These are phyloP conservation scores for Epichloe sp. DNA, from an alignment of 2,329 filamentous ascomycete genomes.

Conservation along the genomic window DNA sequence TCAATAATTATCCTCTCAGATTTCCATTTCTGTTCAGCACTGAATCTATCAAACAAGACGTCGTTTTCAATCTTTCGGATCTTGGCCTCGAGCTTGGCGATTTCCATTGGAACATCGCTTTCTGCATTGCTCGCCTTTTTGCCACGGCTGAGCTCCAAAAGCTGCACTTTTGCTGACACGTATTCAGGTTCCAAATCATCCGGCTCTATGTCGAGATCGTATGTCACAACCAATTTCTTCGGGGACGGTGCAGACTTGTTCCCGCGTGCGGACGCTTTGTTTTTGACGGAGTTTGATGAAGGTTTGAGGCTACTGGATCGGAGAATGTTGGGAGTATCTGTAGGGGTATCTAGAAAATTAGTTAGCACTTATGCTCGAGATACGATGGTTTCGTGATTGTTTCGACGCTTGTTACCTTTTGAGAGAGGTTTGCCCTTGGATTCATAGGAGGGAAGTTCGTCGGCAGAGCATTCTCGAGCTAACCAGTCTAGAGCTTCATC, in stretches of 20 bases:
- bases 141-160: constrained; percentile 37
- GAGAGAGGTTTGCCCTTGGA: constrained; percentile 19
- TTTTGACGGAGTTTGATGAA: constrained; percentile 13
- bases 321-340: constrained; percentile 36
- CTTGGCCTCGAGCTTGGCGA: constrained; percentile 58
- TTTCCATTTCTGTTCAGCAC: constrained; percentile 55
- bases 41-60: constrained; percentile 55
- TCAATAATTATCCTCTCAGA: constrained; percentile 44
- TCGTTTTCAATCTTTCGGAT: constrained; percentile 66
- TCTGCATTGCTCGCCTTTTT: constrained; percentile 11
- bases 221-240: constrained; percentile 36
- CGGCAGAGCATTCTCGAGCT: constrained; percentile 56
- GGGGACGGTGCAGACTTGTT: constrained; percentile 9
- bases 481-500: constrained; percentile 86
- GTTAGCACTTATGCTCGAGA: constrained; percentile 4
- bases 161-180: constrained; percentile 56
- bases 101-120: constrained; percentile 28
- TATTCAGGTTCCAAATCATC: constrained; percentile 66
- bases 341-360: constrained; percentile 29
- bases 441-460: constrained; percentile 63
- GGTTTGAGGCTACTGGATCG: constrained; percentile 36
- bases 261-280: constrained; percentile 19
- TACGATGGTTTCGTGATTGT: too few relatives aligned
- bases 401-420: constrained; percentile 22
- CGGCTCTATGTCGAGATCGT: constrained; percentile 59